Evolutionary conservation across 257 asterid species (phyloP), one percentile per base, ranked within the genome.

Genomic region (Jasminum sambac): DNA sequence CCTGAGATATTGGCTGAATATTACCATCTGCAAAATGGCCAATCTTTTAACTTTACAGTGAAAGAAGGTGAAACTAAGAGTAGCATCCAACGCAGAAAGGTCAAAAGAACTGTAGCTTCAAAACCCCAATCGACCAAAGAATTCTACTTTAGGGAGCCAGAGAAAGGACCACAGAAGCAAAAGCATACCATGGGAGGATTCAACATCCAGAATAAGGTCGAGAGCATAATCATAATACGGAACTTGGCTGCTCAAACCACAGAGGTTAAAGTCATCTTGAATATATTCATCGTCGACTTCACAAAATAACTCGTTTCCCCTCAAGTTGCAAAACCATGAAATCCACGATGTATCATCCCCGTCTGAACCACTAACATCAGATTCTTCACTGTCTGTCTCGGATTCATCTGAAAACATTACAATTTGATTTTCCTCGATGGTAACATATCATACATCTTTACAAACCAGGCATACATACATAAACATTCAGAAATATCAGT

Each of bases 291-390:
- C 92, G 52, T 86, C 92, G 19, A 86, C 87, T 75, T 86, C 92
- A 58, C 89, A 86, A 69, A 86, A 86, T 77, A 84, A 84, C 67
- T 86, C 89, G 37, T 86, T 86, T 70, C 92, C 89, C 38, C 89
- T 84, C 86, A 86, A 79, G 77, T 86, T 86, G 85, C 92, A 86
- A 76, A 84, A 86, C 91, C 91, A 84, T 8, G 91, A 84, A 76
- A 86, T 78, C 91, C 91, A 86, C 55, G 87, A 84, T 65, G 92
- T 86, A 72, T 86, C 92, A 40, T 86, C 91, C 69, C 83, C 91
- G 43, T 86, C 91, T 58, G 91, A 84, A 48, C 91, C 91, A 74
- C 91, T 84, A 65, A 84, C 86, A 66, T 86, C 89, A 63, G 91
- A 86, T 68, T 80, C 91, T 75, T 84, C 91, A 38, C 84, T 84